Evolutionary conservation across 176 grass and related monocot genomes (phyloP), one percentile per base, ranked within the genome.

Genomic region (Luzula sylvatica): DNA sequence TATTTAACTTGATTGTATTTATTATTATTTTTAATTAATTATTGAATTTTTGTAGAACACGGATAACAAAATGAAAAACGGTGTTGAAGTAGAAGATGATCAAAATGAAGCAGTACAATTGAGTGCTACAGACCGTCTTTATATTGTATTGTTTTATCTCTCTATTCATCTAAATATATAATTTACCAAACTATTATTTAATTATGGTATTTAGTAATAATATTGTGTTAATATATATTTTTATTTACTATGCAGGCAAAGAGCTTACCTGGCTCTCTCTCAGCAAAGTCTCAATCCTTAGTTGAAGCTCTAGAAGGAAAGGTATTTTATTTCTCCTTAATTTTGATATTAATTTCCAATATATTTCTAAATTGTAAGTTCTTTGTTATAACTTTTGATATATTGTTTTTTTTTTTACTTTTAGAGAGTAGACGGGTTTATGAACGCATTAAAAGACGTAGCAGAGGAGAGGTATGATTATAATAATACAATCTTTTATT

Each of bases 21-120:
- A 23, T 53, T 5, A 13, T 16, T 68, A 26, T 46, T 29, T 68
- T 26, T 28, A 42, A 68, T 23, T 15, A 26, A 68, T 8, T 68
- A 20, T 15, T 41, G 40, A 16, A 25, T 32, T 54, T 16, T 43
- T 16, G 57, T 74, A 94, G 90, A 74, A 82, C 52, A 71, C 70
- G 64, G 90, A 96, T 42, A 96, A 70, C 64, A 96, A 89, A 72
- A 43, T 88, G 74, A 96, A 82, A 71, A 88, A 82, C 75, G 90
- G 90, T 43, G 66, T 88, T 58, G 81, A 86, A 26, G 48, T 77
- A 56, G 70, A 76, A 59, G 90, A 82, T 63, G 59, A 3, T 20
- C 66, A 77, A 75, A 70, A 82, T 54, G 62, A 80, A 18, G 48
- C 62, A 16, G 15, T 46, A 63, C 68, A 70, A 46, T 42, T 88